A percentile compares a stretch with the other conserved stretches of the same genome.
phyloP scores from a whole-genome alignment of 331 rosid genomes.

The Spiraea crenata region DNA sequence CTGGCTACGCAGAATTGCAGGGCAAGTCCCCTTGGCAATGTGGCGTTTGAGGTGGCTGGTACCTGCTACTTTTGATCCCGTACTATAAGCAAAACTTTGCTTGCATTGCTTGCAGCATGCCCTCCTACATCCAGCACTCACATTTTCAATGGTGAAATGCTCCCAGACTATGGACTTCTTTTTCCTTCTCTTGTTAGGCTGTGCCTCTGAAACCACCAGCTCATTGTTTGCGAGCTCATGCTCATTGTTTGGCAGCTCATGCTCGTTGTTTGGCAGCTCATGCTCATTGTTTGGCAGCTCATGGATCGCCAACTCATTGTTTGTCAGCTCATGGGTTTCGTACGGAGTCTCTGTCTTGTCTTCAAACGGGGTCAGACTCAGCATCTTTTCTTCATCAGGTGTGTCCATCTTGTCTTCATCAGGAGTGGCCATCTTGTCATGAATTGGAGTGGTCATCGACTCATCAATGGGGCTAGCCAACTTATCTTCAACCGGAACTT shows the following conservation, averaged over 20 bases:
- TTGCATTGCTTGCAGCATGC: constrained; percentile 92
- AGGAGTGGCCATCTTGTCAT: constrained; percentile 42
- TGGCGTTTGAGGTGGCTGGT: constrained; percentile 98
- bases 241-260: no score
- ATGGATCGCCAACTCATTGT: constrained; percentile 1
- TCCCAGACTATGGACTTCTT: constrained; percentile 94
- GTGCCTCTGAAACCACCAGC: constrained; percentile 55
- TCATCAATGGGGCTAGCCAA: constrained; percentile 32
- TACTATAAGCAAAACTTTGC: constrained; percentile 96
- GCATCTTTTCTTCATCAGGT: constrained; percentile 36
- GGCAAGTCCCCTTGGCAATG: constrained; percentile 88
- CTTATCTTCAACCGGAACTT: constrained; percentile 10
- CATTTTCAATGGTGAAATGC: constrained; percentile 85
- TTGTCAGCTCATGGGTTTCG: neutral
- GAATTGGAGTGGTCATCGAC: constrained; percentile 13
- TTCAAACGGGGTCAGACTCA: constrained; percentile 19
- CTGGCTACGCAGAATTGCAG: constrained; percentile 65
- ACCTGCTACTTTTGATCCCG: constrained; percentile 95
- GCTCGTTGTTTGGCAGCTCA: no score
- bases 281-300: no score
- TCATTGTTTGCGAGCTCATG: constrained; percentile 30
- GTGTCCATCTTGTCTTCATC: constrained; percentile 42
- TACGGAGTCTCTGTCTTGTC: constrained; percentile 7
- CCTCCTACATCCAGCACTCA: constrained; percentile 81
- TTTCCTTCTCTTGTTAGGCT: constrained; percentile 82